Evolutionary conservation across 345 rosid species (phyloP).

Genomic region (Eucalyptus regnans): DNA sequence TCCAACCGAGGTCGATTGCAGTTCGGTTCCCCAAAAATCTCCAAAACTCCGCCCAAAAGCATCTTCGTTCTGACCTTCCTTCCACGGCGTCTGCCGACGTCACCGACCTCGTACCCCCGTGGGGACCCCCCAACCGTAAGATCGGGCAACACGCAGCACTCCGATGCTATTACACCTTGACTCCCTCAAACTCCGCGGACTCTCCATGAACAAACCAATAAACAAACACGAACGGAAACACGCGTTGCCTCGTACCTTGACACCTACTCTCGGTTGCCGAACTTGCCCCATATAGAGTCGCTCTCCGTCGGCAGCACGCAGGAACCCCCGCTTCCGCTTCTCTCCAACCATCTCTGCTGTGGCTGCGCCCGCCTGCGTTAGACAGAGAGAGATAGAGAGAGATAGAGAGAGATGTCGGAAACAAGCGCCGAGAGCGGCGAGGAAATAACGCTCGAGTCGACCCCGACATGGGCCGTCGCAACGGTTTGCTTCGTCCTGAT

Average conservation of each 20-base stretch:
- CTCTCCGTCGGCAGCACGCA: neutral
- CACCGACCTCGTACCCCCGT: neutral
- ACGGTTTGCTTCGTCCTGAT: conserved; percentile 62
- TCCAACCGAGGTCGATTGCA: neutral
- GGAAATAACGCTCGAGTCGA: conserved; percentile 31
- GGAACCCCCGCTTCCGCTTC: neutral
- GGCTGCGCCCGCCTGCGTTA: neutral
- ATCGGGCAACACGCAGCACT: neutral
- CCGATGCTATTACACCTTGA: neutral
- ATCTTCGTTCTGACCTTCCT: neutral
- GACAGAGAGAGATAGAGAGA: neutral
- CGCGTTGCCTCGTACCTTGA: neutral
- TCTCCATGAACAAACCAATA: neutral
- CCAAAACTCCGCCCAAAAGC: neutral
- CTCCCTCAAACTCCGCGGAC: neutral
- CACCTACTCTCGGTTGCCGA: rapidly evolving
- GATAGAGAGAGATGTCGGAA: neutral
- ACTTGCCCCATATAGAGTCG: neutral
- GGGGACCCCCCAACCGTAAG: neutral
- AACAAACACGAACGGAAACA: neutral
- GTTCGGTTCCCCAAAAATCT: neutral
- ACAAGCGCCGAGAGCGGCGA: neutral
- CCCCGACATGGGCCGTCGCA: conserved; percentile 91
- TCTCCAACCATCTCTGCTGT: neutral
- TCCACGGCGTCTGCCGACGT: neutral